Conservation (phyloP, 352 stramenopile species). For the Globisporangium paroecandrum region DNA sequence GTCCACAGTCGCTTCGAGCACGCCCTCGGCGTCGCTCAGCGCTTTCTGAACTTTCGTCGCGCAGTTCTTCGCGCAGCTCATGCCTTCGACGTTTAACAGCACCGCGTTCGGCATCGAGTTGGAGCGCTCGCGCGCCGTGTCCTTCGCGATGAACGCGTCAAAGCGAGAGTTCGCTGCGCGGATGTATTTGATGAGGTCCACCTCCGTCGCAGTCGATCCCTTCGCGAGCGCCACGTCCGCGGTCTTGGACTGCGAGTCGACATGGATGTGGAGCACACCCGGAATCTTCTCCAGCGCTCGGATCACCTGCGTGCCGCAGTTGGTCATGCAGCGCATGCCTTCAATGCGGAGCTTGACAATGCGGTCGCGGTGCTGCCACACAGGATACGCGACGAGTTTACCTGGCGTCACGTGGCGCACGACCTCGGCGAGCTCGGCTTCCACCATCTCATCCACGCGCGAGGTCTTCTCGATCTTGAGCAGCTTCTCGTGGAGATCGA, state of each 20-base stretch:
- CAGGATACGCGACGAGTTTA: constrained; percentile 63
- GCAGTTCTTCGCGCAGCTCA: constrained; percentile 73
- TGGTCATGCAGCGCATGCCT: constrained; percentile 88
- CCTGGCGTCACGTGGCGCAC: constrained; percentile 40
- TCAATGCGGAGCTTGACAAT: constrained; percentile 73
- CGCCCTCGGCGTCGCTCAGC: constrained; percentile 42
- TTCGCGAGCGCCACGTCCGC: constrained; percentile 75
- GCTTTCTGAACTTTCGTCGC: constrained; percentile 51
- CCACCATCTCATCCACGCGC: constrained; percentile 36
- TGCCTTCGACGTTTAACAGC: constrained; percentile 69
- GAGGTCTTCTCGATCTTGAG: constrained; percentile 54
- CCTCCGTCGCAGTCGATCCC: constrained; percentile 74
- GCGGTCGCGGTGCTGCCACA: constrained; percentile 81
- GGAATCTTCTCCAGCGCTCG: constrained; percentile 76
- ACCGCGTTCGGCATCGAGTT: constrained; percentile 60
- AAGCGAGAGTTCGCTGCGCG: constrained; percentile 71
- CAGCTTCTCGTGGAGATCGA: constrained; percentile 66
- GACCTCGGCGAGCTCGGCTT: constrained; percentile 56
- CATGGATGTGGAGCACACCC: constrained; percentile 79
- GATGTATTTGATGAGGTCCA: constrained; percentile 86
- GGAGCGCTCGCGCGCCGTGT: constrained; percentile 34
- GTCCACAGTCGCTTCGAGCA: constrained; percentile 70
- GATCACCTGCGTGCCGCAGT: constrained; percentile 79
- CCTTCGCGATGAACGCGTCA: constrained; percentile 64
- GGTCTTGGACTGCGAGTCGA: constrained; percentile 78